A percentile compares a stretch with the other conserved stretches of the same genome.
Evolutionary conservation across 225 moss, liverwort and hornwort species (phyloP).

Genomic region (Thuidium tamariscinum): DNA sequence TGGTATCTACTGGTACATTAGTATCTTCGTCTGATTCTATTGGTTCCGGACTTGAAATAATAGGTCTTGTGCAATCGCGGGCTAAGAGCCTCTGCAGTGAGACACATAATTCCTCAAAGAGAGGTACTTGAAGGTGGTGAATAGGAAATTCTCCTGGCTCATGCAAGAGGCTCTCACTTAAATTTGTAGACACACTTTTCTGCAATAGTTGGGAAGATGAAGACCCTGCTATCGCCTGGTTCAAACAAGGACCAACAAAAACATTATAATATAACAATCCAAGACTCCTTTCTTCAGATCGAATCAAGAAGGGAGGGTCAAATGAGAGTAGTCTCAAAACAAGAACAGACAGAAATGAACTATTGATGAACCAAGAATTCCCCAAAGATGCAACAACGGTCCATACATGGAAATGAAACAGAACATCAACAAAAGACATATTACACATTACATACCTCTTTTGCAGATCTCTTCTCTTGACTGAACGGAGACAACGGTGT

Average conservation of each 20-base stretch:
- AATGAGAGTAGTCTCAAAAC: neutral
- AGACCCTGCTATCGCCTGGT: slow-evolving; percentile 10
- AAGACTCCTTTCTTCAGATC: neutral
- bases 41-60: slow-evolving; percentile 30
- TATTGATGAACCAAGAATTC: neutral
- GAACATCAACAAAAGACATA: neutral
- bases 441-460: slow-evolving; percentile 19
- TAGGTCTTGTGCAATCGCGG: slow-evolving; percentile 31
- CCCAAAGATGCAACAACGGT: neutral
- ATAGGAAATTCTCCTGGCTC: slow-evolving; percentile 12
- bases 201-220: slow-evolving; percentile 11
- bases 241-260: neutral
- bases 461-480: slow-evolving; percentile 48
- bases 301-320: neutral
- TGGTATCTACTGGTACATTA: slow-evolving; percentile 5
- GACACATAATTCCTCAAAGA: slow-evolving; percentile 79
- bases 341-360: neutral
- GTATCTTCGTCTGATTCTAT: slow-evolving; percentile 12
- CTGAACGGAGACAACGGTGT: slow-evolving; percentile 37
- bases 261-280: neutral
- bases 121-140: slow-evolving; percentile 35
- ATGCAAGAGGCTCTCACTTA: slow-evolving; percentile 13
- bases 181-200: slow-evolving; percentile 6
- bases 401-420: neutral
- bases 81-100: slow-evolving; percentile 59